These are phyloP conservation scores for Biscogniauxia sp. DNA, from an alignment of 2,329 filamentous ascomycete genomes.

Conservation along the genomic window DNA sequence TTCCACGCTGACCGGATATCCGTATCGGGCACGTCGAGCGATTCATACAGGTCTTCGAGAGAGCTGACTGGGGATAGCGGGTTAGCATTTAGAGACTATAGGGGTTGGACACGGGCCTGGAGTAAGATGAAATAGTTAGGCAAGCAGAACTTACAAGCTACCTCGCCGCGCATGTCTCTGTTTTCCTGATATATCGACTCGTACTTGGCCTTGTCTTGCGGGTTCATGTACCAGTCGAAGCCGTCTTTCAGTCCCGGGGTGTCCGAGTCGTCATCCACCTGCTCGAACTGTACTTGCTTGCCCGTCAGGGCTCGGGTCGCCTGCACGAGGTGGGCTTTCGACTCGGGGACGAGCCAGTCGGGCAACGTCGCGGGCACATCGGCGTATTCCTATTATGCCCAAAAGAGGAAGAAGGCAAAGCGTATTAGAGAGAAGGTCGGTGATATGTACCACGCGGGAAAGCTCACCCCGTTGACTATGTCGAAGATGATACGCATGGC, in stretches of 20 bases:
- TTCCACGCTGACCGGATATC: slow-evolving; percentile 95
- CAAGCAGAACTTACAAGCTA: slow-evolving; percentile 59
- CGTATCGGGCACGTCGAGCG: slow-evolving; percentile 68
- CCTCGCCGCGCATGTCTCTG: slow-evolving; percentile 80
- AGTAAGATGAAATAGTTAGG: background rate
- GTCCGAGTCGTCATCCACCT: slow-evolving; percentile 79
- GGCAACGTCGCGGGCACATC: slow-evolving; percentile 85
- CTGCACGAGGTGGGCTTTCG: slow-evolving; percentile 86
- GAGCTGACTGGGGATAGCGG: slow-evolving; percentile 58
- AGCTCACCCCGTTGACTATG: slow-evolving; percentile 79
- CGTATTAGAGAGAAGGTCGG: background rate
- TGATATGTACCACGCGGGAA: background rate
- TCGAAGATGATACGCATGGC: slow-evolving; percentile 98
- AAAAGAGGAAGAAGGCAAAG: background rate
- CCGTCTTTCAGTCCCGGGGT: slow-evolving; percentile 85
- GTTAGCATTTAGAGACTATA: background rate
- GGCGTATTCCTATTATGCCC: slow-evolving; percentile 66
- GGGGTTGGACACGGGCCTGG: background rate
- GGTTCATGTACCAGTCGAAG: slow-evolving; percentile 99
- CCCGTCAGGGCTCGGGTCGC: slow-evolving; percentile 77
- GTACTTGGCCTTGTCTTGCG: slow-evolving; percentile 86
- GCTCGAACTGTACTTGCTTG: slow-evolving; percentile 79
- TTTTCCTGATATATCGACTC: slow-evolving; percentile 96
- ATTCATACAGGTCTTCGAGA: slow-evolving; percentile 81
- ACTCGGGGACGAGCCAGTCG: slow-evolving; percentile 96